Evolutionary conservation across 2,329 filamentous ascomycete species (phyloP).

Genomic region (Acrodontium crateriforme): DNA sequence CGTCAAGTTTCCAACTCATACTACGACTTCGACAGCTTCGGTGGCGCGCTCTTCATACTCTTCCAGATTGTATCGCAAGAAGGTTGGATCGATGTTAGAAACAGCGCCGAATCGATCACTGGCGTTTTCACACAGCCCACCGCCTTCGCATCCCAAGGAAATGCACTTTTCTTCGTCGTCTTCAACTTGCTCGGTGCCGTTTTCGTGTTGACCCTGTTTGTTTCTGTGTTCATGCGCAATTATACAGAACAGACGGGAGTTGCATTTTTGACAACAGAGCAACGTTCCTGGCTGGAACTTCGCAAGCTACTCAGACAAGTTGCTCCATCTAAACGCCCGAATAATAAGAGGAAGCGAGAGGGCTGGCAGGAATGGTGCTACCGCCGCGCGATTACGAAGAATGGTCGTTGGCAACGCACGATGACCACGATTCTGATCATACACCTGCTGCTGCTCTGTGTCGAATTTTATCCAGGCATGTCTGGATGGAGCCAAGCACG

Average conservation of each 20-base stretch:
- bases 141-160: constrained; percentile 57
- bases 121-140: constrained; percentile 61
- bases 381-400: constrained; percentile 83
- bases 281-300: constrained; percentile 91
- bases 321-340: constrained; percentile 83
- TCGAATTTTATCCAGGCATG: constrained; percentile 73
- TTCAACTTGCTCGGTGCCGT: constrained; percentile 96
- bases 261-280: constrained; percentile 86
- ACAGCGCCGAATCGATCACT: constrained; percentile 67
- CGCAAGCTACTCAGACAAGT: constrained; percentile 85
- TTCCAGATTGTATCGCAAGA: constrained; percentile 99
- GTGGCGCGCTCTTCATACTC: constrained; percentile 83
- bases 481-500: constrained; percentile 55
- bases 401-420: constrained; percentile 75
- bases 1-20: constrained; percentile 66
- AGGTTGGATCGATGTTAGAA: constrained; percentile 92
- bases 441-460: constrained; percentile 68
- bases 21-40: constrained; percentile 90
- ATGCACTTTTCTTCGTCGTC: constrained; percentile 84
- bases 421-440: constrained; percentile 69
- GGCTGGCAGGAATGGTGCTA: constrained; percentile 91
- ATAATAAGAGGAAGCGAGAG: constrained; percentile 55
- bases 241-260: constrained; percentile 98
- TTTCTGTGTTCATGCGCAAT: constrained; percentile 99
- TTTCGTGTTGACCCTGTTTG: constrained; percentile 92